Percentiles rank a stretch among this genome's conserved stretches.
These are phyloP conservation scores for Candida anglica DNA, from an alignment of 805 yeast genomes.

Conservation along the genomic window DNA sequence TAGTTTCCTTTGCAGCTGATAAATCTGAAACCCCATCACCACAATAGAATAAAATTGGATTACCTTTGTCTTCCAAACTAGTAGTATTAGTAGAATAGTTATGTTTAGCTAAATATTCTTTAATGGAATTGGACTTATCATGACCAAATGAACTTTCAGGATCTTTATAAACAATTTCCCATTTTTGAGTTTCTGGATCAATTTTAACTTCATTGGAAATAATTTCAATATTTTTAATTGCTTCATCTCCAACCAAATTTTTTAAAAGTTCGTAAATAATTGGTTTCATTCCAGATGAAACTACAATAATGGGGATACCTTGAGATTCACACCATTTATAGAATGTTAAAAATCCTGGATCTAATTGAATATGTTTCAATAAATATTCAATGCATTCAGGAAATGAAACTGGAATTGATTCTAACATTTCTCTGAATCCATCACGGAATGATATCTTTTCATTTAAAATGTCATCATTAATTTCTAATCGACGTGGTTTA, in stretches of 20 bases:
- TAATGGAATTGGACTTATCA: conserved; percentile 84
- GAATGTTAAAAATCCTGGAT: conserved; percentile 84
- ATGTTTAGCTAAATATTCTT: conserved; percentile 35
- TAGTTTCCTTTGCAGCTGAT: conserved; percentile 93
- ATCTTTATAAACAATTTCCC: conserved; percentile 87
- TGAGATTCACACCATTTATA: conserved; percentile 72
- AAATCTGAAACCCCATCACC: conserved; percentile 98
- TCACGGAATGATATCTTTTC: conserved; percentile 72
- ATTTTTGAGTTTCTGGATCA: conserved; percentile 49
- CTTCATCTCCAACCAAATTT: conserved; percentile 73
- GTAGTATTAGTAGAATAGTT: conserved; percentile 24
- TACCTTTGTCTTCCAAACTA: conserved; percentile 12
- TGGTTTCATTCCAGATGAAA: conserved; percentile 92
- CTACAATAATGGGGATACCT: conserved; percentile 79
- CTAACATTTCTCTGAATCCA: conserved; percentile 82
- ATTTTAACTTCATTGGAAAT: conserved; percentile 72
- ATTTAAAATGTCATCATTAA: conserved; percentile 70
- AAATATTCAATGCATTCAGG: conserved; percentile 75
- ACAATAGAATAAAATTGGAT: conserved; percentile 78
- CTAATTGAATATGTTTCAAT: conserved; percentile 64
- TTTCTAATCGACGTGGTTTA: conserved; percentile 52
- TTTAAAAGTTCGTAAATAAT: conserved; percentile 75
- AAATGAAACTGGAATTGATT: conserved; percentile 70
- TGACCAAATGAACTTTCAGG: conserved; percentile 85
- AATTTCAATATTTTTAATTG: conserved; percentile 68